These are phyloP conservation scores for Phytophthora megakarya DNA, from an alignment of 352 stramenopile genomes.

Conservation along the genomic window DNA sequence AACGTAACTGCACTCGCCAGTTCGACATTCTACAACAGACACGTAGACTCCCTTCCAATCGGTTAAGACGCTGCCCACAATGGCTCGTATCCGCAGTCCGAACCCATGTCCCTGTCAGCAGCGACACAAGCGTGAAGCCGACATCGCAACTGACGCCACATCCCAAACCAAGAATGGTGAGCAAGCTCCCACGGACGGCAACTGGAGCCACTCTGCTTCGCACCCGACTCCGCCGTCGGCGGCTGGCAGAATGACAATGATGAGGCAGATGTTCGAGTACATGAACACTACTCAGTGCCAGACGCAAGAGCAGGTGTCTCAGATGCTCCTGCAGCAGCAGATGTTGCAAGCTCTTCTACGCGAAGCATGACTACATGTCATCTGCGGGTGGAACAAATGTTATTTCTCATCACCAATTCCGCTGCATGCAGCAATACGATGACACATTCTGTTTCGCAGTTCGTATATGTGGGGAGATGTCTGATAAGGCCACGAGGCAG, in stretches of 20 bases:
- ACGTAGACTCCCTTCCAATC: too few species aligned
- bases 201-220: background rate
- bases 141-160: background rate
- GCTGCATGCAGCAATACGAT: too few species aligned
- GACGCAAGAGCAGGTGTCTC: conserved; percentile 6
- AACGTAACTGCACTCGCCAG: too few species aligned
- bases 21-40: too few species aligned
- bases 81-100: background rate
- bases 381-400: too few species aligned
- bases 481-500: background rate
- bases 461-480: conserved; percentile 1
- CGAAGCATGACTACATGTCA: too few species aligned
- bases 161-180: too few species aligned
- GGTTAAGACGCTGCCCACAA: too few species aligned
- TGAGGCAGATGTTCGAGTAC: conserved; percentile 1
- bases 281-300: background rate
- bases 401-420: too few species aligned
- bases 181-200: background rate
- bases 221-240: background rate
- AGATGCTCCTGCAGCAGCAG: conserved; percentile 9
- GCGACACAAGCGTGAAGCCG: background rate
- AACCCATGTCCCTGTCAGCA: background rate
- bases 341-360: conserved; percentile 11
- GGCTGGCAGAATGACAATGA: background rate
- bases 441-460: background rate